Conservation (phyloP, 495 filamentous ascomycete species). For the Penicillium tannophilum region DNA sequence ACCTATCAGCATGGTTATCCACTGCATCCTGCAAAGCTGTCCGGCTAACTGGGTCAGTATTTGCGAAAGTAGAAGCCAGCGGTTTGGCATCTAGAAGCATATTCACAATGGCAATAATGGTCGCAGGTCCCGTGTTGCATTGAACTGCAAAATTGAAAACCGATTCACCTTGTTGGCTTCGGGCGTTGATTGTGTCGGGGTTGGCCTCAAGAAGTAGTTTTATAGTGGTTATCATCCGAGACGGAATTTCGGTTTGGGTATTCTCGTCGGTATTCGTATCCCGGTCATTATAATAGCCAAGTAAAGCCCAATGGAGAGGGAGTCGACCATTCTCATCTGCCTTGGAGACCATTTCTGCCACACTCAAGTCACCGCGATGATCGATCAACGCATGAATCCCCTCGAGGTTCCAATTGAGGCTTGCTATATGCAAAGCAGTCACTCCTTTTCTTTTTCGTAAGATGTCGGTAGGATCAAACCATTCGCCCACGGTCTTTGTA, state of each 20-base stretch:
- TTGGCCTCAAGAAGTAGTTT: not conserved
- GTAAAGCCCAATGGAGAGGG: not conserved
- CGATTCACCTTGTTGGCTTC: not conserved
- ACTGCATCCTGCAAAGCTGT: not conserved
- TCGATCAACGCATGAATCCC: not conserved
- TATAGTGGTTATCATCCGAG: not conserved
- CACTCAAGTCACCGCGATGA: not conserved
- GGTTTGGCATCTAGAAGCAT: not conserved
- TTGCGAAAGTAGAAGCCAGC: not conserved
- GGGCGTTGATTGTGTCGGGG: not conserved
- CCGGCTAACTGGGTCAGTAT: not conserved
- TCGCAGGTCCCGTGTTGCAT: not conserved
- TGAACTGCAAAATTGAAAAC: not conserved
- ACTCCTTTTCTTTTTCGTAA: not conserved
- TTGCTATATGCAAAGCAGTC: not conserved
- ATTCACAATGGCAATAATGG: not conserved
- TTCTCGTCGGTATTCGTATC: not conserved
- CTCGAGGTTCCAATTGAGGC: not conserved
- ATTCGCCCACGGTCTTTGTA: not conserved
- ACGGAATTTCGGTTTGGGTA: not conserved
- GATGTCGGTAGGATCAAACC: too few relatives aligned
- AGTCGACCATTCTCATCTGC: not conserved
- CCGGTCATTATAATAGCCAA: not conserved
- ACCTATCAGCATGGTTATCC: not conserved
- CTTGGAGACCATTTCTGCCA: not conserved